A percentile compares a stretch with the other conserved stretches of the same genome.
These are phyloP conservation scores for Amyloporia xantha DNA, from an alignment of 768 basidiomycete genomes.

Conservation along the genomic window DNA sequence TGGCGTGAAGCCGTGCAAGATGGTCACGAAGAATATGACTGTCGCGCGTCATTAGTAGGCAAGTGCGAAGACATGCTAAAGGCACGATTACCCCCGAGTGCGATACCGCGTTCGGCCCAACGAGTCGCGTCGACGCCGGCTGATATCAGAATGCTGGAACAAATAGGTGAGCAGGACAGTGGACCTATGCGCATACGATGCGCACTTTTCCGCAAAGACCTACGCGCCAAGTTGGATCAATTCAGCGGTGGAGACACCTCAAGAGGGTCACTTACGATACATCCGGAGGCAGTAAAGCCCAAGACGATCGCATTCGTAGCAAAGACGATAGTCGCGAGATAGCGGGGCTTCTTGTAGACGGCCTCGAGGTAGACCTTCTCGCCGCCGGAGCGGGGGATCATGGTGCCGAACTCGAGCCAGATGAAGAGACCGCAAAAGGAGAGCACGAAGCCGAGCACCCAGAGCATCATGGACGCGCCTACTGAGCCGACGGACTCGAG, in stretches of 20 bases:
- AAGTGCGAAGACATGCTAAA: neutral
- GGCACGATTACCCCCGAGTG: conserved; percentile 38
- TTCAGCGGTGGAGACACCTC: too few relatives aligned
- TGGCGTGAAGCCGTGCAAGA: conserved; percentile 48
- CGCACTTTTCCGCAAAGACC: conserved; percentile 27
- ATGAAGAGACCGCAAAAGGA: conserved; percentile 56
- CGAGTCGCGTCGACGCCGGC: conserved; percentile 21
- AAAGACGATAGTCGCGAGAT: conserved; percentile 29
- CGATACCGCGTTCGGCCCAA: conserved; percentile 55
- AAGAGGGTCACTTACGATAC: conserved; percentile 24
- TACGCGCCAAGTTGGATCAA: conserved; percentile 7
- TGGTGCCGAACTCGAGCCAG: conserved; percentile 58
- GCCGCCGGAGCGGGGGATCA: conserved; percentile 56
- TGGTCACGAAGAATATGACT: conserved; percentile 46
- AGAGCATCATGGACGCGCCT: conserved; percentile 56
- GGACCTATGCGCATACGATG: neutral
- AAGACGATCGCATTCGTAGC: conserved; percentile 28
- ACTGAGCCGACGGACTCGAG: conserved; percentile 49
- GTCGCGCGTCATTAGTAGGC: neutral
- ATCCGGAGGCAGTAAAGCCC: conserved; percentile 30
- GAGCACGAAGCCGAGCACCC: conserved; percentile 54
- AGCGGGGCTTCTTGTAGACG: conserved; percentile 33
- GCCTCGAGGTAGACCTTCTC: conserved; percentile 61
- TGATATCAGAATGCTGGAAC: conserved; percentile 38
- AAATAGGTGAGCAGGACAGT: neutral